These are phyloP conservation scores for Solanum pennellii DNA, from an alignment of 257 asterid genomes.

Conservation along the genomic window DNA sequence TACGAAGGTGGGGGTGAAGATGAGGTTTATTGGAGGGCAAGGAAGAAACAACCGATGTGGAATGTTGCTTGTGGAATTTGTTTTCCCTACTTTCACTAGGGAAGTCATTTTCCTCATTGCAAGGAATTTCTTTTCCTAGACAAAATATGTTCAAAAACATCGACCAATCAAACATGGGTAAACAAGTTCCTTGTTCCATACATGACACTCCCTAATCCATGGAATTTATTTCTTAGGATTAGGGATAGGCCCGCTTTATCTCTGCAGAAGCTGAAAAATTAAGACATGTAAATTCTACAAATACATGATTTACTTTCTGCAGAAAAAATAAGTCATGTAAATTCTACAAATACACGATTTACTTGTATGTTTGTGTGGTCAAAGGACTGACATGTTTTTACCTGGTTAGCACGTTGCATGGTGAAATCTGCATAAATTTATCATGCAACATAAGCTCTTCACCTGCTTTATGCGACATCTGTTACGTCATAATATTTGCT, in stretches of 20 bases:
- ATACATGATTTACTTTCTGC: background rate
- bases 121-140: background rate
- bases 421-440: background rate
- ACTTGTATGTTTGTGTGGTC: background rate
- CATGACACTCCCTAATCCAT: background rate
- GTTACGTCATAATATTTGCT: background rate
- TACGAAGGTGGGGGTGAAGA: background rate
- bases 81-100: background rate
- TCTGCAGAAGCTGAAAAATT: background rate
- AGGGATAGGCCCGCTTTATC: background rate
- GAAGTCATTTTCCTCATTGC: background rate
- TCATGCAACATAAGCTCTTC: background rate
- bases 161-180: background rate
- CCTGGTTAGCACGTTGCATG: background rate
- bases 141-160: background rate
- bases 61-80: background rate
- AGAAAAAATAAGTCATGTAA: background rate
- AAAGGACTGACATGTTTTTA: background rate
- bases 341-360: background rate
- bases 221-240: background rate
- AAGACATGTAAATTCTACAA: background rate
- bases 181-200: background rate
- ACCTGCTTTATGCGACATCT: background rate
- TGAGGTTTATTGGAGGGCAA: background rate
- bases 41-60: background rate